phyloP scores from a whole-genome alignment of 2,329 filamentous ascomycete species.

The Penicillium sp. region DNA sequence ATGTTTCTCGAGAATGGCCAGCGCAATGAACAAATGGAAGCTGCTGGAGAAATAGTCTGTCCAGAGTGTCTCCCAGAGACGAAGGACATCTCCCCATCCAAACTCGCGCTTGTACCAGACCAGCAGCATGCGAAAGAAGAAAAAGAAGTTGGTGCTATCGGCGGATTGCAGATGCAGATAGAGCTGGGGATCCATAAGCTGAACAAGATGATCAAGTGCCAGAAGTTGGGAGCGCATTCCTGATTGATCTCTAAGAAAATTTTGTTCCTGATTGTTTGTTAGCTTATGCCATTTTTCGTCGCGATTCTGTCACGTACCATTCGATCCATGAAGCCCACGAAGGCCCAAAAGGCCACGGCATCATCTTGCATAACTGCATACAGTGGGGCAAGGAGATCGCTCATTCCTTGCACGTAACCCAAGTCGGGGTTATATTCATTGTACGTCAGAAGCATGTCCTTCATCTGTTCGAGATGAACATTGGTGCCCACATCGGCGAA shows the following conservation, averaged over 20 bases:
- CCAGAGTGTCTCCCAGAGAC: conserved; percentile 92
- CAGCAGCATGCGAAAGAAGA: conserved; percentile 98
- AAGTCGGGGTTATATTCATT: conserved; percentile 96
- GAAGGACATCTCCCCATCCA: conserved; percentile 78
- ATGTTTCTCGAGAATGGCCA: conserved; percentile 94
- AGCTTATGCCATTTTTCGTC: not conserved
- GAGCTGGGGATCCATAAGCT: conserved; percentile 93
- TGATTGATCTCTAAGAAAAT: conserved; percentile 92
- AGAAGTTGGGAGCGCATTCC: conserved; percentile 92
- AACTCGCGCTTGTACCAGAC: conserved; percentile 99
- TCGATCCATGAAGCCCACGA: conserved; percentile 92
- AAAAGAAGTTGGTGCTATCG: conserved; percentile 98
- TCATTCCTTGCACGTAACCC: conserved; percentile 99
- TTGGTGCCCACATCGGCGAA: conserved; percentile 94
- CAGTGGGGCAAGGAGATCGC: conserved; percentile 89
- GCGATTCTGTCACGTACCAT: conserved; percentile 59
- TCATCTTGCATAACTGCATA: conserved; percentile 98
- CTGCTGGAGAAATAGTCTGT: conserved; percentile 85
- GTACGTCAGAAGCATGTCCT: conserved; percentile 97
- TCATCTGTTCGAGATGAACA: conserved; percentile 97
- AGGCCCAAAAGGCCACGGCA: conserved; percentile 94
- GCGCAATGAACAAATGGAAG: conserved; percentile 91
- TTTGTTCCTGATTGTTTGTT: conserved; percentile 63
- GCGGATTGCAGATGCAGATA: conserved; percentile 86
- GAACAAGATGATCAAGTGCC: conserved; percentile 89